Conservation (phyloP, 139 green algal species). For the Gonium pectorale region DNA sequence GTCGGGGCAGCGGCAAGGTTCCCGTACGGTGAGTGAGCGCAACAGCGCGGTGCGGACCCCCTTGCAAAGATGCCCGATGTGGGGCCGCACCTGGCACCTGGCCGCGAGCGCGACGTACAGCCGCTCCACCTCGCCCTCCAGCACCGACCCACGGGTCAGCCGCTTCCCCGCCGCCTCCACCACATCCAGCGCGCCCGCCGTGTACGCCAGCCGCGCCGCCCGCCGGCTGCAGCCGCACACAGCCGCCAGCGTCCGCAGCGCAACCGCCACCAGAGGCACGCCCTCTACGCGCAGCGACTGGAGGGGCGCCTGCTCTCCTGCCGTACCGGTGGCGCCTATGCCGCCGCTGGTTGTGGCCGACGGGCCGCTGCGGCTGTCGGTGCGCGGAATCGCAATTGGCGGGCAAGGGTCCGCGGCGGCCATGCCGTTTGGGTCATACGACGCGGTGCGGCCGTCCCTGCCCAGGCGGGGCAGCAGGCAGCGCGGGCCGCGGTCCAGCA, state of each 20-base stretch:
- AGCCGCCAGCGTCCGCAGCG: background rate
- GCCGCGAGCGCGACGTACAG: slow-evolving; percentile 16
- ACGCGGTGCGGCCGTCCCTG: background rate
- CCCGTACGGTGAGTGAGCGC: too few species aligned
- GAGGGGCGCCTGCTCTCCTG: background rate
- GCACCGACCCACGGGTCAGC: slow-evolving; percentile 12
- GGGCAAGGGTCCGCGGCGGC: slow-evolving; percentile 25
- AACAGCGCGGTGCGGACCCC: too few species aligned
- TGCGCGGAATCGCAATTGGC: background rate
- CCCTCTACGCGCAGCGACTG: background rate
- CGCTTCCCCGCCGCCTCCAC: background rate
- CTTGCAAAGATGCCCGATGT: too few species aligned
- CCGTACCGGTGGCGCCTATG: background rate
- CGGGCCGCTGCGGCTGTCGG: background rate
- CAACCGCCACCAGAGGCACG: background rate
- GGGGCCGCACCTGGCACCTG: background rate
- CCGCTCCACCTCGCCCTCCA: background rate
- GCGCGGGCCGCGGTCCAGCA: background rate
- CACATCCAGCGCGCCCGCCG: slow-evolving; percentile 7
- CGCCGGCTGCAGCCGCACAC: slow-evolving; percentile 10
- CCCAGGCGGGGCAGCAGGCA: slow-evolving; percentile 1
- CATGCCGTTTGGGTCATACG: background rate
- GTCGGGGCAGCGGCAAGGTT: too few species aligned
- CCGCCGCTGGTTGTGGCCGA: background rate
- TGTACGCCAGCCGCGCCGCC: background rate